A percentile compares a stretch with the other conserved stretches of the same genome.
Conservation (phyloP, 352 stramenopile species). For the Pythium phragmiticola region DNA sequence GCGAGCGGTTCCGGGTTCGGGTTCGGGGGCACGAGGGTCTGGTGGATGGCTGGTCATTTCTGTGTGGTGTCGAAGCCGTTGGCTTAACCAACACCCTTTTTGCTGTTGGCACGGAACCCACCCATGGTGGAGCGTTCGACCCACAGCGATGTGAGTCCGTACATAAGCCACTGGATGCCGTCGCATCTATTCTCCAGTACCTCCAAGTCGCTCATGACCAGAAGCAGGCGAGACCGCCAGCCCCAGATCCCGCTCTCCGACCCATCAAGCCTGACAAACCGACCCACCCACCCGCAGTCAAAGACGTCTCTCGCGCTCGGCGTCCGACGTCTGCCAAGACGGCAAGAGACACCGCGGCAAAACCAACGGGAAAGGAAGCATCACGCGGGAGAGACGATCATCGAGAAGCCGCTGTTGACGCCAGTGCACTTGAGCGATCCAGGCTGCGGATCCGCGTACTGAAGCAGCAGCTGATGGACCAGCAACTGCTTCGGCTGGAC, state of each 20-base stretch:
- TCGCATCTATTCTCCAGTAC: slow-evolving; percentile 51
- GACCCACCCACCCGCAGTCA: not conserved
- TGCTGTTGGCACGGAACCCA: not conserved
- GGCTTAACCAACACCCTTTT: slow-evolving; percentile 18
- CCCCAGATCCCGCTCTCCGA: not conserved
- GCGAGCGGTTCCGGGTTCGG: slow-evolving; percentile 10
- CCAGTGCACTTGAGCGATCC: slow-evolving; percentile 30
- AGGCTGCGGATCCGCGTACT: slow-evolving; percentile 56
- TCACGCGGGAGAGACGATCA: slow-evolving; percentile 4
- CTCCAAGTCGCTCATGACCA: slow-evolving; percentile 38
- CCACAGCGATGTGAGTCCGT: slow-evolving; percentile 19
- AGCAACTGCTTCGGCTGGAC: slow-evolving; percentile 41
- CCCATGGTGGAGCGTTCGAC: not conserved
- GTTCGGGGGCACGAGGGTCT: not conserved
- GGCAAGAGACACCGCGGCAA: not conserved
- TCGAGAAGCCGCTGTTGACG: not conserved
- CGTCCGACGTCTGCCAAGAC: slow-evolving; percentile 19
- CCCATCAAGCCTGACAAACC: not conserved
- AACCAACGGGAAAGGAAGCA: not conserved
- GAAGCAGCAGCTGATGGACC: slow-evolving; percentile 65
- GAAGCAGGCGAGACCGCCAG: slow-evolving; percentile 1
- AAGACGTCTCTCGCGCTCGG: not conserved
- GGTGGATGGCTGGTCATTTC: slow-evolving; percentile 23
- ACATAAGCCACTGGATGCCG: slow-evolving; percentile 32
- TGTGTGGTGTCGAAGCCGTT: slow-evolving; percentile 21